Evolutionary conservation across 148 eudicot genomes (phyloP).

Genomic region (Chenopodium formosanum): DNA sequence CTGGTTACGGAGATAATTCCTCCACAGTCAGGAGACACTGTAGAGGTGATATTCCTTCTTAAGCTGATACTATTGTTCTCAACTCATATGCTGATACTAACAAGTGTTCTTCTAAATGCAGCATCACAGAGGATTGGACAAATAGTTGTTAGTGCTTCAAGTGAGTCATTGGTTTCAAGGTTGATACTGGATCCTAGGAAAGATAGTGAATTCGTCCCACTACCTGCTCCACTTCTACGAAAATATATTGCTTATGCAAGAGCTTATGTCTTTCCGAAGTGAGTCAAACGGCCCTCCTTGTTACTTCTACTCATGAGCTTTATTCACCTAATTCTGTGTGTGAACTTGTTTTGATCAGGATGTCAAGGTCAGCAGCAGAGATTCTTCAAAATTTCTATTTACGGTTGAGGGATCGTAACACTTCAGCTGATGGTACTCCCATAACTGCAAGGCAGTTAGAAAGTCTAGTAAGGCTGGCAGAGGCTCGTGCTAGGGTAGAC

Average conservation of each 20-base stretch:
- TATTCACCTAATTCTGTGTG: background rate
- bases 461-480: constrained; percentile 91
- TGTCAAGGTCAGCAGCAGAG: constrained; percentile 89
- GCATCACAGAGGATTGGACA: constrained; percentile 42
- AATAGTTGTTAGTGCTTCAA: constrained; percentile 35
- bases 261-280: constrained; percentile 78
- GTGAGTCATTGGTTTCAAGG: constrained; percentile 59
- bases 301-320: background rate
- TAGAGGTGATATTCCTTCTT: constrained; percentile 44
- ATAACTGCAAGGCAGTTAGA: constrained; percentile 98
- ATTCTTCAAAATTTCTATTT: constrained; percentile 88
- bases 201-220: constrained; percentile 75
- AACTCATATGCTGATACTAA: constrained; percentile 7
- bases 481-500: constrained; percentile 93
- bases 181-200: constrained; percentile 73
- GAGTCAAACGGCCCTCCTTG: constrained; percentile 2
- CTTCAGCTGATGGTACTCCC: constrained; percentile 96
- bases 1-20: constrained; percentile 58
- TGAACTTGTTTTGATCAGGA: constrained; percentile 43
- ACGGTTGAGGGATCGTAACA: constrained; percentile 74
- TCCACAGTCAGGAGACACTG: constrained; percentile 62
- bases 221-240: constrained; percentile 81
- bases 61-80: constrained; percentile 1
- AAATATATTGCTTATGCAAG: constrained; percentile 95
- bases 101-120: constrained; percentile 29